Conservation (phyloP, 495 filamentous ascomycete genomes). For the Penicillium ucsense region DNA sequence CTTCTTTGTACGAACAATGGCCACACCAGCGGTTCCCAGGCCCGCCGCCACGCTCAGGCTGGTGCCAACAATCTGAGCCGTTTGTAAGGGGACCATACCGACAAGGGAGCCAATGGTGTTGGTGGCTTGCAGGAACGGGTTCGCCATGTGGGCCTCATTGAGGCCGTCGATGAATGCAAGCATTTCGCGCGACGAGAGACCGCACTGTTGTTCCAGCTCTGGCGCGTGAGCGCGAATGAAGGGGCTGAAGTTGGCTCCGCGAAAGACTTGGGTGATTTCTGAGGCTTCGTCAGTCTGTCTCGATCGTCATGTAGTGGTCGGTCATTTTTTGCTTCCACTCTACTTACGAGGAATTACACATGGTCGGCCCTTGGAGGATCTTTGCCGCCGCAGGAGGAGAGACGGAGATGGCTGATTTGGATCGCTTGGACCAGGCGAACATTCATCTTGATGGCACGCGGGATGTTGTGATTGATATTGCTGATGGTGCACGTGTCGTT, state of each 20-base stretch:
- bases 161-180: constrained; percentile 16
- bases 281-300: neutral
- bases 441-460: neutral
- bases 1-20: constrained; percentile 12
- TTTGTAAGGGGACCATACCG: constrained; percentile 8
- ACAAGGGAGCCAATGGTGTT: constrained; percentile 3
- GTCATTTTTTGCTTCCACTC: no score
- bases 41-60: constrained; percentile 12
- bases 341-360: neutral
- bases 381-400: neutral
- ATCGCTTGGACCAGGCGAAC: neutral
- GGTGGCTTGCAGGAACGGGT: constrained; percentile 12
- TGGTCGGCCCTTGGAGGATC: neutral
- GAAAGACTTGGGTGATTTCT: constrained; percentile 14
- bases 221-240: constrained; percentile 13
- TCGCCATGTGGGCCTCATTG: constrained; percentile 17
- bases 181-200: constrained; percentile 5
- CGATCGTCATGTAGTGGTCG: neutral
- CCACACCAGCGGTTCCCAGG: constrained; percentile 5
- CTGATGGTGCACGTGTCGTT: neutral
- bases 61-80: constrained; percentile 8
- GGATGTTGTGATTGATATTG: neutral
- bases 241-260: constrained; percentile 14
- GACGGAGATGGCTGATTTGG: neutral
- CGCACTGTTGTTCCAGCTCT: constrained; percentile 2